Conservation (phyloP, 805 yeast genomes). For the Metschnikowia arizonensis region DNA sequence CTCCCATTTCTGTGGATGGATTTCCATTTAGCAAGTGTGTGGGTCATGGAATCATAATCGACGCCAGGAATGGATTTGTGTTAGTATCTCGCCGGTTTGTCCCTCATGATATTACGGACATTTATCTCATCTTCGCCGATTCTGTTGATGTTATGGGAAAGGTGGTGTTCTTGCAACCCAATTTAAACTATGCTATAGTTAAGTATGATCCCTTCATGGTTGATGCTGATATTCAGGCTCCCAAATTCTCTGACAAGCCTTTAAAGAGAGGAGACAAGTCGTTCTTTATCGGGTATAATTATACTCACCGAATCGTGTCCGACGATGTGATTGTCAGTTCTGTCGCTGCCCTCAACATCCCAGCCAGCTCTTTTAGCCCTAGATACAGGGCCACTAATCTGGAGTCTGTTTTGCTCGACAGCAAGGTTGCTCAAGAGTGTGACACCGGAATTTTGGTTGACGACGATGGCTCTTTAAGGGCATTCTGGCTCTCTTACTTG, state of each 20-base stretch:
- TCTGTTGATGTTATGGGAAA: constrained; percentile 75
- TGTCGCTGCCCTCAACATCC: constrained; percentile 68
- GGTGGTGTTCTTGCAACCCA: constrained; percentile 82
- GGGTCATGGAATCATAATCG: constrained; percentile 77
- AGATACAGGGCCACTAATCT: constrained; percentile 82
- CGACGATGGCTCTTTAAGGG: constrained; percentile 72
- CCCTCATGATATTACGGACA: constrained; percentile 79
- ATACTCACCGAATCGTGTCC: constrained; percentile 61
- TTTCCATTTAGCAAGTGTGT: constrained; percentile 56
- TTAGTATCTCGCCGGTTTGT: constrained; percentile 72
- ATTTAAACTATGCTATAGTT: constrained; percentile 78
- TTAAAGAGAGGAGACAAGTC: constrained; percentile 72
- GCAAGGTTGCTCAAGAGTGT: constrained; percentile 67
- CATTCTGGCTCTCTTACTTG: constrained; percentile 78
- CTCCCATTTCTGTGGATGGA: constrained; percentile 75
- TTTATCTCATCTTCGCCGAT: constrained; percentile 78
- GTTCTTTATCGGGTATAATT: constrained; percentile 77
- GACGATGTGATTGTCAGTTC: constrained; percentile 76
- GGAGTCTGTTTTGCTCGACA: constrained; percentile 73
- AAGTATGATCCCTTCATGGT: constrained; percentile 77
- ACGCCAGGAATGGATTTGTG: constrained; percentile 74
- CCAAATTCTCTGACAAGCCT: constrained; percentile 52
- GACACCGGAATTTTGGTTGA: constrained; percentile 76
- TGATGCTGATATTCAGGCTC: constrained; percentile 65
- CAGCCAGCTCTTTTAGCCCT: constrained; percentile 64